These are phyloP conservation scores for Lyophyllum semitale DNA, from an alignment of 768 basidiomycete species.

Conservation along the genomic window DNA sequence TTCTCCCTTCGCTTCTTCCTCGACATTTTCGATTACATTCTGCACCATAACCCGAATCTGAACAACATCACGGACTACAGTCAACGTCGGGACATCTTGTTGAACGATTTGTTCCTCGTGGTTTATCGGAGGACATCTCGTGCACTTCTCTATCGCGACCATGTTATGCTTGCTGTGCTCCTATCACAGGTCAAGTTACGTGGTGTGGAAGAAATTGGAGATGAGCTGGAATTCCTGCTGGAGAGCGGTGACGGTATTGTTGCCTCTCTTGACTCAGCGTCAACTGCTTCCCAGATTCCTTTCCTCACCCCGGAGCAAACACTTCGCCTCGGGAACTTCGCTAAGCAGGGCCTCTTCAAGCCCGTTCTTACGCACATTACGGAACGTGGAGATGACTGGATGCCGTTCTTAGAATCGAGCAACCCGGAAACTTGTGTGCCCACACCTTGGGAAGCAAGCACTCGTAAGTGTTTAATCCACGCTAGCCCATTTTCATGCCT, in stretches of 20 bases:
- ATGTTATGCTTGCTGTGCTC: constrained; percentile 87
- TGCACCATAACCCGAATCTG: constrained; percentile 91
- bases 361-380: constrained; percentile 66
- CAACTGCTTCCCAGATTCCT: constrained; percentile 39
- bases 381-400: constrained; percentile 70
- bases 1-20: constrained; percentile 98
- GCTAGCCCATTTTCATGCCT: constrained; percentile 1
- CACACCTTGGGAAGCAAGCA: constrained; percentile 74
- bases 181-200: constrained; percentile 88
- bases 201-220: constrained; percentile 74
- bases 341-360: constrained; percentile 76
- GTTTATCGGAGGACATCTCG: constrained; percentile 90
- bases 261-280: constrained; percentile 31
- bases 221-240: constrained; percentile 90
- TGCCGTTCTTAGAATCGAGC: constrained; percentile 63
- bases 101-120: constrained; percentile 86
- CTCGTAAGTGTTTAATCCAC: constrained; percentile 58
- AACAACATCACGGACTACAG: constrained; percentile 74
- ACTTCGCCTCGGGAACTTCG: constrained; percentile 67
- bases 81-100: constrained; percentile 74
- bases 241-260: constrained; percentile 78
- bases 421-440: constrained; percentile 73
- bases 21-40: constrained; percentile 95
- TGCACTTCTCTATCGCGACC: constrained; percentile 86
- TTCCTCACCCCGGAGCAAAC: constrained; percentile 70